Base-by-base conservation (phyloP, 2,329 filamentous ascomycete genomes). In the Westerdykella aurantiaca region DNA sequence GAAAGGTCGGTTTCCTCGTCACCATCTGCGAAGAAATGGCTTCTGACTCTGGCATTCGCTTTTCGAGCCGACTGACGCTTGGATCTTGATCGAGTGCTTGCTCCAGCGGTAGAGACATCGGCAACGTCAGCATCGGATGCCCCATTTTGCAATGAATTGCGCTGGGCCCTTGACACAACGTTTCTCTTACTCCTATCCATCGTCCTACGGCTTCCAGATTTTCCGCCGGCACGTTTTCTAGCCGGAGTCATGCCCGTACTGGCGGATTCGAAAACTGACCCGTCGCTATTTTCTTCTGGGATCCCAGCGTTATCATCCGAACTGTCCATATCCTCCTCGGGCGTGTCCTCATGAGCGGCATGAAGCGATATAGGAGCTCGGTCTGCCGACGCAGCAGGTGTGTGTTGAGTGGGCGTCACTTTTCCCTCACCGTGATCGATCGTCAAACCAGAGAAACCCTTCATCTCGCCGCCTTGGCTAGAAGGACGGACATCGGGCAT, bases 331-430 rank as follows among this genome's bases (percentile, higher is more conserved):
- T 38, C 17, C 21, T 55, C 42, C 21, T 48, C 37, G 14, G 17
- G 18, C 1, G 51, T 44, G 17, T 56, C 48, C 31, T 61, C 52
- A 10, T 62, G 51, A 6, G 63, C 54, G 1, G 66, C 58, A 11
- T 61, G 57, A 1, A 70, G 56, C 1, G 67, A 70, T 12, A 66
- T 64, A 0, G 68, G 68, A 3, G 53, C 61, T 38, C 55, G 59
- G 38, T 57, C 49, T 5, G 50, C 31, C 14, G 34, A 43, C 2
- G 56, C 51, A 23, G 53, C 49, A 2, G 41, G 31, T 6, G 42
- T 41, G 29, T 29, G 4, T 29, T 9, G 11, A 12, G 11, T 29
- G 25, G 25, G 21, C 6, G 42, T 34, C 17, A 43, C 34, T 31
- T 55, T 42, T 10, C 44, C 34, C n/a, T 66, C 58, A n/a, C 56